Evolutionary conservation across 768 basidiomycete species (phyloP).

Genomic region (Tulasnella sp.): DNA sequence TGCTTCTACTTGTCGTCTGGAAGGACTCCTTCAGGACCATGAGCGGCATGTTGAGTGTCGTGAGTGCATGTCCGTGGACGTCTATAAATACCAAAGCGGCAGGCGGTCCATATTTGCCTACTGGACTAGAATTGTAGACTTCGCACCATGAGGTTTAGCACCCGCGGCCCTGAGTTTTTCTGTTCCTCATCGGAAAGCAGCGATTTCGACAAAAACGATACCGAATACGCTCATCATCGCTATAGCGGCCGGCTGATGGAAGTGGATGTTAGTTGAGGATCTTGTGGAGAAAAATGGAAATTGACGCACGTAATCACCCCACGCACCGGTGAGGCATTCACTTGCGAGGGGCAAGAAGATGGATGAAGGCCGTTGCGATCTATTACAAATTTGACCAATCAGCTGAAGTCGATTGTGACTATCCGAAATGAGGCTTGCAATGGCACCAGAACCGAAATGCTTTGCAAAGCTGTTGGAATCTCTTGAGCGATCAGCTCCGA

Average conservation of each 20-base stretch:
- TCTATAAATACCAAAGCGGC: background rate
- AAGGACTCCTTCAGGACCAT: slow-evolving; percentile 12
- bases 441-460: slow-evolving; percentile 83
- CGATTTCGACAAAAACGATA: slow-evolving; percentile 74
- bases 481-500: no score
- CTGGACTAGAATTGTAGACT: no score
- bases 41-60: slow-evolving; percentile 18
- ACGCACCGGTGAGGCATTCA: slow-evolving; percentile 53
- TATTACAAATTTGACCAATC: slow-evolving; percentile 29
- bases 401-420: no score
- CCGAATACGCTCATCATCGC: slow-evolving; percentile 68
- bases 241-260: slow-evolving; percentile 56
- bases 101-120: slow-evolving; percentile 10
- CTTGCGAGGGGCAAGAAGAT: slow-evolving; percentile 65
- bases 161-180: slow-evolving; percentile 34
- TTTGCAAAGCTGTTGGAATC: slow-evolving; percentile 65
- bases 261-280: background rate
- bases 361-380: slow-evolving; percentile 86
- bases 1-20: background rate
- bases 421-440: slow-evolving; percentile 36
- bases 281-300: background rate
- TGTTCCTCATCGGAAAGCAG: slow-evolving; percentile 80
- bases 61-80: slow-evolving; percentile 49
- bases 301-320: slow-evolving; percentile 56
- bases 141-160: background rate